These are phyloP conservation scores for Lecanicillium sp. DNA, from an alignment of 2,329 filamentous ascomycete species.

Conservation along the genomic window DNA sequence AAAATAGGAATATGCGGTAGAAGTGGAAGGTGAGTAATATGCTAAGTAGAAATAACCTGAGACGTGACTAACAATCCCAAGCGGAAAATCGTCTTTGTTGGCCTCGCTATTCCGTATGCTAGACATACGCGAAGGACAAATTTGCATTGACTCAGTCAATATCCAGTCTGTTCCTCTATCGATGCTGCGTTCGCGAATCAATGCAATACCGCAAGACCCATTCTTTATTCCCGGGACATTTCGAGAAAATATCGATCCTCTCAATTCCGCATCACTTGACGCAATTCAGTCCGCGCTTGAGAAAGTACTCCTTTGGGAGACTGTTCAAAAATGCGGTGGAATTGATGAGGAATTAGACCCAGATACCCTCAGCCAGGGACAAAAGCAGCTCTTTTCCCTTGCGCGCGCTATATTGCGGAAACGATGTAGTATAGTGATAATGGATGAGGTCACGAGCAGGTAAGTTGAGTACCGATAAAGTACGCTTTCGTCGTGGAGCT, in stretches of 20 bases:
- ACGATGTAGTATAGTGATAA: conserved; percentile 25
- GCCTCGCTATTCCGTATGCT: conserved; percentile 37
- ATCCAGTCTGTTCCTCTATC: conserved; percentile 15
- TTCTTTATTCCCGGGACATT: conserved; percentile 40
- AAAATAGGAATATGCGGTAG: no score
- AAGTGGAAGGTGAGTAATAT: no score
- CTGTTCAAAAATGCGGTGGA: conserved; percentile 29
- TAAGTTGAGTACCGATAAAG: no score
- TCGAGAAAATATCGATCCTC: conserved; percentile 40
- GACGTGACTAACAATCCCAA: no score
- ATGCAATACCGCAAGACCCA: conserved; percentile 41
- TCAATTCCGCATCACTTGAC: conserved; percentile 24
- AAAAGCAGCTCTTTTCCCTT: conserved; percentile 36
- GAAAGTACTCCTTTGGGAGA: conserved; percentile 33
- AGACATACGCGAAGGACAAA: conserved; percentile 29
- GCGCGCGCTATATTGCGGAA: conserved; percentile 25
- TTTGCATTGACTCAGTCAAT: conserved; percentile 36
- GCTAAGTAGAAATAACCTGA: no score
- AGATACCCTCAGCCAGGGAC: conserved; percentile 29
- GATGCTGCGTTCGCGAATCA: conserved; percentile 22
- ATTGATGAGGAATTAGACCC: conserved; percentile 24
- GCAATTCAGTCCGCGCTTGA: conserved; percentile 33
- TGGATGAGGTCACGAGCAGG: conserved; percentile 29
- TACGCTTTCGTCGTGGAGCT: no score
- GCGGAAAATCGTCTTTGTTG: conserved; percentile 27